These are phyloP conservation scores for Rubia yunnanensis DNA, from an alignment of 257 asterid genomes.

Conservation along the genomic window DNA sequence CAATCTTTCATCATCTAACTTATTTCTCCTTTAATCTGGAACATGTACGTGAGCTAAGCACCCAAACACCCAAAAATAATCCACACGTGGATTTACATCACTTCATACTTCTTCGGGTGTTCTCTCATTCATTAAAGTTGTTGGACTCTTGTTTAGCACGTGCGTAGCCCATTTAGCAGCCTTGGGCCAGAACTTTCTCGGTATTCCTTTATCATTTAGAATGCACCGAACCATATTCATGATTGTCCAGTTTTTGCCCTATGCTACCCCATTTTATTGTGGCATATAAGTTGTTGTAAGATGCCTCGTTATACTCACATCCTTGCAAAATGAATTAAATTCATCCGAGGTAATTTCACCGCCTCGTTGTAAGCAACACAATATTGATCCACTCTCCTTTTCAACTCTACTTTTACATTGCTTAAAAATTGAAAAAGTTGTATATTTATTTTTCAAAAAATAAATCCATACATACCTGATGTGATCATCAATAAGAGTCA, in stretches of 20 bases:
- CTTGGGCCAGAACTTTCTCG: not conserved
- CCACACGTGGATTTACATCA: not conserved
- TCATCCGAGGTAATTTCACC: not conserved
- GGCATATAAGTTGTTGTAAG: not conserved
- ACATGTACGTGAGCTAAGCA: not conserved
- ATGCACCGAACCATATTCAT: slow-evolving; percentile 2
- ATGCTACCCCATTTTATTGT: not conserved
- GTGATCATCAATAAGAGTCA: no score
- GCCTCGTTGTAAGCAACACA: not conserved
- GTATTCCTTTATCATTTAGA: not conserved
- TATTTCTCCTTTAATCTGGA: not conserved
- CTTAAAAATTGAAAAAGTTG: no score
- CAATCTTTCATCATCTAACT: no score
- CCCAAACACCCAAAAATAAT: not conserved
- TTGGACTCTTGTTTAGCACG: not conserved
- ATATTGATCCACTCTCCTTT: no score
- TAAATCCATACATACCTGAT: no score
- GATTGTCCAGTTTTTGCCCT: not conserved
- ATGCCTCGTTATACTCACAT: not conserved
- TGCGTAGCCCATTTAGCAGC: not conserved
- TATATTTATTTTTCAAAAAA: no score
- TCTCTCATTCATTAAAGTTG: not conserved
- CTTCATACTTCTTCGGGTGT: slow-evolving; percentile 6
- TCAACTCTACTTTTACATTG: no score
- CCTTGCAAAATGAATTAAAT: not conserved